phyloP scores from a whole-genome alignment of 1,284 basidiomycete species.

The Malassezia globosa region DNA sequence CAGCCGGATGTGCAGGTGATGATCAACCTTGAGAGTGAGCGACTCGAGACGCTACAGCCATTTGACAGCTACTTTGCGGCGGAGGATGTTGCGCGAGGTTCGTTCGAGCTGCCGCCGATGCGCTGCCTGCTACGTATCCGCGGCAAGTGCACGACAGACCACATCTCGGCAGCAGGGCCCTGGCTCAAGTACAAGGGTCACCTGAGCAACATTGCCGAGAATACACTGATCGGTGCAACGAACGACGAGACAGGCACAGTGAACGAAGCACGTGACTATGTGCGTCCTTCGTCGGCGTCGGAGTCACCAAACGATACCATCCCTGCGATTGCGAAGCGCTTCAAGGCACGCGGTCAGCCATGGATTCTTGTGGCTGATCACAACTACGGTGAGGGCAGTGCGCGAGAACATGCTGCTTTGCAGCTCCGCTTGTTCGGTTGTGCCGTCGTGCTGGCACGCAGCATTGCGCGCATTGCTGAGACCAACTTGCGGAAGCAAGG shows the following conservation, averaged over 20 bases:
- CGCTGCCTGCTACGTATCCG: slow-evolving; percentile 74
- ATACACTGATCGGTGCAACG: slow-evolving; percentile 55
- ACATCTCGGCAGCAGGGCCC: slow-evolving; percentile 45
- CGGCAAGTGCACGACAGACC: slow-evolving; percentile 95
- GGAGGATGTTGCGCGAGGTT: slow-evolving; percentile 40
- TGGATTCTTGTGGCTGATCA: slow-evolving; percentile 87
- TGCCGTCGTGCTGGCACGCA: slow-evolving; percentile 50
- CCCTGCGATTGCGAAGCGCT: slow-evolving; percentile 37
- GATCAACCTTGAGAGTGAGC: slow-evolving; percentile 50
- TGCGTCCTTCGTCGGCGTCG: slow-evolving; percentile 18
- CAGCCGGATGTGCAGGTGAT: slow-evolving; percentile 63
- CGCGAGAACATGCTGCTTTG: slow-evolving; percentile 92
- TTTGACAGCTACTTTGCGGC: slow-evolving; percentile 67
- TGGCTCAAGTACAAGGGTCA: slow-evolving; percentile 97
- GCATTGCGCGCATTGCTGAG: slow-evolving; percentile 59
- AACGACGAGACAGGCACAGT: slow-evolving; percentile 50
- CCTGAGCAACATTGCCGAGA: slow-evolving; percentile 89
- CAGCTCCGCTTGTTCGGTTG: slow-evolving; percentile 86
- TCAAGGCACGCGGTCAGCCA: slow-evolving; percentile 47
- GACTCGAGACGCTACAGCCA: slow-evolving; percentile 76
- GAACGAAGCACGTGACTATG: slow-evolving; percentile 46
- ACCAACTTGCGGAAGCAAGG: slow-evolving; percentile 51
- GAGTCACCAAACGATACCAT: slow-evolving; percentile 32
- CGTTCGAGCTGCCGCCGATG: slow-evolving; percentile 61
- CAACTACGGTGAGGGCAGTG: slow-evolving; percentile 87